A percentile compares a stretch with the other conserved stretches of the same genome.
Evolutionary conservation across 1,139 yeast species (phyloP).

Genomic region (Dujonia santamariae): DNA sequence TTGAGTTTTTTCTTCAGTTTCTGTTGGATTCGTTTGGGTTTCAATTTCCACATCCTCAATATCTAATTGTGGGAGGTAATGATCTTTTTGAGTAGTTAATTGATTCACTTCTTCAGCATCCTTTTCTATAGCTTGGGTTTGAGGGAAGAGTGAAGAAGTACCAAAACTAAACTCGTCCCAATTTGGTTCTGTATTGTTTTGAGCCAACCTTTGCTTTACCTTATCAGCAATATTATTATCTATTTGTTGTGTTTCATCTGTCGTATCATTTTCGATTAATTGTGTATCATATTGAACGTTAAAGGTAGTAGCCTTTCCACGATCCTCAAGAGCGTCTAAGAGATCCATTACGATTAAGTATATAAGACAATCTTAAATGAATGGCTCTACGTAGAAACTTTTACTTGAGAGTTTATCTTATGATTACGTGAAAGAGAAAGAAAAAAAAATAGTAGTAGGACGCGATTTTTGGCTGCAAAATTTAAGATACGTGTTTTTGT

Average conservation of each 20-base stretch:
- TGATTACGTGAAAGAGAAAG: too few species aligned
- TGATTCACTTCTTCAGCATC: background rate
- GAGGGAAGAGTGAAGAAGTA: conserved; percentile 2
- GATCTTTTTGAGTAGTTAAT: conserved; percentile 1
- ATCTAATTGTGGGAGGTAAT: conserved; percentile 4
- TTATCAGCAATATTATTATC: conserved; percentile 15
- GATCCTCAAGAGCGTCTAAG: conserved; percentile 19
- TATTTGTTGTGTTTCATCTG: conserved; percentile 10
- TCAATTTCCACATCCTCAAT: conserved; percentile 6
- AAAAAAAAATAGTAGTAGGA: too few species aligned
- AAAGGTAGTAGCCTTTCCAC: conserved; percentile 6
- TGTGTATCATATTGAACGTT: conserved; percentile 9
- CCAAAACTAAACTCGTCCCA: conserved; percentile 3
- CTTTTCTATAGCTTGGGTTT: conserved; percentile 1
- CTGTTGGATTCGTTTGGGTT: background rate
- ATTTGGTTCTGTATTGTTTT: conserved; percentile 20
- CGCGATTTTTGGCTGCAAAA: background rate
- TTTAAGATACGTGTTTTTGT: background rate
- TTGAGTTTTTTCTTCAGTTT: conserved; percentile 1
- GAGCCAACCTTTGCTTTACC: conserved; percentile 24
- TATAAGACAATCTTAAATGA: background rate
- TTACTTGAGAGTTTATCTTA: too few species aligned
- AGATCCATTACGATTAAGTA: conserved; percentile 16
- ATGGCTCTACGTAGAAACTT: background rate
- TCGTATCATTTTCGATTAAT: conserved; percentile 7